phyloP scores from a whole-genome alignment of 1,284 basidiomycete genomes.

The Melanopsichium pennsylvanicum region DNA sequence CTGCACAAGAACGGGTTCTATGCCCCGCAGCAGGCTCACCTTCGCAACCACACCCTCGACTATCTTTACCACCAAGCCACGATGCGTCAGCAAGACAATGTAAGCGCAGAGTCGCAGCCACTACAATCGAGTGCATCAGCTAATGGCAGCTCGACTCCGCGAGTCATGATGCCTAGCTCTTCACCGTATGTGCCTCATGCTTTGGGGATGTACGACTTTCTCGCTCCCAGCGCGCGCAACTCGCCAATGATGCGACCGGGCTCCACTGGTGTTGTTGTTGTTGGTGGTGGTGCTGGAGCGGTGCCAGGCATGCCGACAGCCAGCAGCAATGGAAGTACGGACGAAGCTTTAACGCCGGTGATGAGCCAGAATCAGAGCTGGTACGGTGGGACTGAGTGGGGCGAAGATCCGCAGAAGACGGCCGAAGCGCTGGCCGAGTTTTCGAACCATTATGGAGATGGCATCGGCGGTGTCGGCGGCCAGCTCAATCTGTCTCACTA shows the following conservation, averaged over 20 bases:
- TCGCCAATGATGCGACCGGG: constrained; percentile 37
- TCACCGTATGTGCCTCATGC: constrained; percentile 43
- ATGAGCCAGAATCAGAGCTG: constrained; percentile 41
- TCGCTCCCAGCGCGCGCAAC: constrained; percentile 43
- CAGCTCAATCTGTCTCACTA: constrained; percentile 39
- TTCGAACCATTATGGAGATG: constrained; percentile 35
- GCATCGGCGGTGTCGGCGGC: no score
- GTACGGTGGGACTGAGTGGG: constrained; percentile 42
- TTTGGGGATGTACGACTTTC: constrained; percentile 43
- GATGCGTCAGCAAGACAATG: constrained; percentile 12
- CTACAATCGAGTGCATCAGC: constrained; percentile 32
- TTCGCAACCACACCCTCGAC: constrained; percentile 44
- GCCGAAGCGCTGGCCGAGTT: constrained; percentile 44
- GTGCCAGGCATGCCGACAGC: constrained; percentile 15
- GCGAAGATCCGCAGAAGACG: constrained; percentile 47
- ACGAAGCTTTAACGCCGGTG: constrained; percentile 43
- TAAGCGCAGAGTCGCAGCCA: constrained; percentile 9
- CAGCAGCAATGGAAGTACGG: constrained; percentile 45
- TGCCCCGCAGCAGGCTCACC: constrained; percentile 32
- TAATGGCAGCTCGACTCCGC: constrained; percentile 38
- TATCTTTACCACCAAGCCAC: constrained; percentile 42
- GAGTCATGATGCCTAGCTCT: constrained; percentile 20
- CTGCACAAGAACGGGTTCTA: constrained; percentile 44
- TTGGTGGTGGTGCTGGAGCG: background rate
- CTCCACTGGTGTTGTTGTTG: constrained; percentile 1